These are phyloP conservation scores for Emericellopsis atlantica DNA, from an alignment of 2,329 filamentous ascomycete species.

Conservation along the genomic window DNA sequence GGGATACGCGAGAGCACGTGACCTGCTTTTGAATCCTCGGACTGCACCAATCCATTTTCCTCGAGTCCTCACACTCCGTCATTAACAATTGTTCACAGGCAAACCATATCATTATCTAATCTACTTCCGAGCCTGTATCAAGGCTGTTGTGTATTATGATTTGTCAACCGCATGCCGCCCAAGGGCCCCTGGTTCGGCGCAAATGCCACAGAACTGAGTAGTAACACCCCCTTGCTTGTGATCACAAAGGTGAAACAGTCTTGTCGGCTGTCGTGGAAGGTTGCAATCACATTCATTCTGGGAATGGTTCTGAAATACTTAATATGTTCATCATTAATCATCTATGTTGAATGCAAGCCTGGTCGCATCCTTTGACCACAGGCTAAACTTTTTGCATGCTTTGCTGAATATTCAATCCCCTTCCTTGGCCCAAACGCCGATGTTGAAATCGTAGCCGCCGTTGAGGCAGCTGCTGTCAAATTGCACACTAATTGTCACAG, in stretches of 20 bases:
- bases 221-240: too few relatives aligned
- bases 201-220: too few relatives aligned
- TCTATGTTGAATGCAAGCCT: slow-evolving; percentile 26
- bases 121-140: too few relatives aligned
- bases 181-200: too few relatives aligned
- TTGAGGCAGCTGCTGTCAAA: slow-evolving; percentile 20
- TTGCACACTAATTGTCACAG: slow-evolving; percentile 17
- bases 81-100: too few relatives aligned
- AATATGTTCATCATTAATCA: slow-evolving; percentile 14
- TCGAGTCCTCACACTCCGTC: not conserved
- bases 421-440: slow-evolving; percentile 35
- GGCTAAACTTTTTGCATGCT: slow-evolving; percentile 21
- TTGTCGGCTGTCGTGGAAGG: too few relatives aligned
- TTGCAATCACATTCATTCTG: too few relatives aligned
- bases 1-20: slow-evolving; percentile 1
- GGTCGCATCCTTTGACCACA: slow-evolving; percentile 11
- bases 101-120: too few relatives aligned
- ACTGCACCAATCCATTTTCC: not conserved
- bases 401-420: slow-evolving; percentile 19
- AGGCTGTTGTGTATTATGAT: too few relatives aligned
- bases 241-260: too few relatives aligned
- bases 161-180: too few relatives aligned
- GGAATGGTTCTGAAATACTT: not conserved
- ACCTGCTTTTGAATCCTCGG: not conserved
- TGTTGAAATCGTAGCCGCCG: slow-evolving; percentile 43